Conservation (phyloP, 345 rosid species). For the Salix koriyanagi region DNA sequence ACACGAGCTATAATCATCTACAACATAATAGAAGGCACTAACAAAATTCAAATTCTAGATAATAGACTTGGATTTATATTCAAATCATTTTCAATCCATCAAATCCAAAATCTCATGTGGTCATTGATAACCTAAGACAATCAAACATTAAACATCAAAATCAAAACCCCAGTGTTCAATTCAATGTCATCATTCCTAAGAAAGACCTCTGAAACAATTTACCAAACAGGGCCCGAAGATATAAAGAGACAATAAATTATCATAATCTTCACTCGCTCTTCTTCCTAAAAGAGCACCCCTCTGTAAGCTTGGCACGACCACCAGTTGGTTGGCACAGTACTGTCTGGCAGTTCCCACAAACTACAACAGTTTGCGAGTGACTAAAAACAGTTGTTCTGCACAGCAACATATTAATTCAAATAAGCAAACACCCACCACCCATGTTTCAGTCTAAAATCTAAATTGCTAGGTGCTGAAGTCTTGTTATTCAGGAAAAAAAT, state of each 20-base stretch:
- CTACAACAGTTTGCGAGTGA: slow-evolving; percentile 13
- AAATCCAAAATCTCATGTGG: neutral
- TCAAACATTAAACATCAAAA: neutral
- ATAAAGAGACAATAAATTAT: neutral
- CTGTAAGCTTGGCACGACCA: slow-evolving; percentile 18
- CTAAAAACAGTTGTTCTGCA: slow-evolving; percentile 17
- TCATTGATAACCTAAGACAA: neutral
- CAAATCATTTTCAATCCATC: neutral
- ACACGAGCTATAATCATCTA: neutral
- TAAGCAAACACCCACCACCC: neutral
- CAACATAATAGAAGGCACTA: neutral
- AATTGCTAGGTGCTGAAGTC: neutral
- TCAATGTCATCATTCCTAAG: neutral
- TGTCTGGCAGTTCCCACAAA: slow-evolving; percentile 15
- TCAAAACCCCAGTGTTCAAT: neutral
- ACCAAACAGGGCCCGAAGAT: neutral
- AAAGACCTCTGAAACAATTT: neutral
- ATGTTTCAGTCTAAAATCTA: neutral
- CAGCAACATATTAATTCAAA: neutral
- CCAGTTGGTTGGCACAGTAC: slow-evolving; percentile 19
- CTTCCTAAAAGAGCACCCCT: slow-evolving; percentile 12
- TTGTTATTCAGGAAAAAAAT: neutral
- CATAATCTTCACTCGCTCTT: slow-evolving; percentile 6
- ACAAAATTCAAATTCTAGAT: neutral
- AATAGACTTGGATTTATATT: neutral